Evolutionary conservation across 2,329 filamentous ascomycete genomes (phyloP), one percentile per base, ranked within the genome.

Genomic region (Coniella lustricola): DNA sequence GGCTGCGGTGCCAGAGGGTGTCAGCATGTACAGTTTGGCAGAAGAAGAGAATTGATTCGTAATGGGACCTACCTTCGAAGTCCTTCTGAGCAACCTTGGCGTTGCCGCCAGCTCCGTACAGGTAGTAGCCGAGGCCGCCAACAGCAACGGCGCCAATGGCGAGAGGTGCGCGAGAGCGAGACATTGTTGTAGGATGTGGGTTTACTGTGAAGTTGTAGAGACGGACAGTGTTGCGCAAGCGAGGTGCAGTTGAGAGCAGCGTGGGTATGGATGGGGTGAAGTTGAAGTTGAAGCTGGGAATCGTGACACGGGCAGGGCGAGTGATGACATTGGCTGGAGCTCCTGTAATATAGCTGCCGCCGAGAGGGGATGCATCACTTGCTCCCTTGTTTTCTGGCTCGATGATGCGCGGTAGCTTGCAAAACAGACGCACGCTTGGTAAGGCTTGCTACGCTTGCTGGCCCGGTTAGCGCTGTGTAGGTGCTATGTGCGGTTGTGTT

Each of bases 1-100:
- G 66, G 84, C 90, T 96, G 57, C 13, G 10, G 25, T 42, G 32
- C 32, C 13, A 36, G 34, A 9, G 12, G 5, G 17, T 13, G 56
- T 63, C 35, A 59, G 54, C 43, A 59, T 17, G 3, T n/a, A 16
- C 10, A 40, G n/a, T 8, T 16, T 10, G n/a, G 8, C 13, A 13
- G 7, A 25, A 21, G 18, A 7, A 41, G 22, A 4, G 3, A 10
- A 9, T 8, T n/a, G 16, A 37, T 36, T 17, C 31, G 10, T 12
- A 13, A 5, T 44, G 25, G 14, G 44, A 40, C 82, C 39, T 71
- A 95, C 91, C 79, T 73, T 95, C 87, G 57, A 87, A 77, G 67
- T 93, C 76, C 75, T 91, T 87, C 76, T 90, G 81, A n/a, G 90
- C 91, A 43, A 78, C 81, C 67, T 85, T 87, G 44, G 88, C 76